Percentiles rank a stretch among this genome's conserved stretches.
These are phyloP conservation scores for Pichia sorboxylosa DNA, from an alignment of 1,139 yeast genomes.

Conservation along the genomic window DNA sequence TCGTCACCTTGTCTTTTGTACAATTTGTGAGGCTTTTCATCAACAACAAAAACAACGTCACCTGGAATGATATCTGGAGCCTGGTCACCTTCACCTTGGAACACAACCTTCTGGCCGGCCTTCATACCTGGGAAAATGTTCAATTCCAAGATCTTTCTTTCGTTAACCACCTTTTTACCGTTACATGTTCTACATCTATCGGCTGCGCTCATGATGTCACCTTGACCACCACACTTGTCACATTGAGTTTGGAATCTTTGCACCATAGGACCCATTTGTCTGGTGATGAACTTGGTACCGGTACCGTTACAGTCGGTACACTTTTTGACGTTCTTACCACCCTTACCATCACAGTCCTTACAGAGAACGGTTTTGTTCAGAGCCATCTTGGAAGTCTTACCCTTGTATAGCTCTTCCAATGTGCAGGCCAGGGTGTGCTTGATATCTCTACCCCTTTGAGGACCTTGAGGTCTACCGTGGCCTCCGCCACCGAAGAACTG, in stretches of 20 bases:
- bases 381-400: conserved; percentile 89
- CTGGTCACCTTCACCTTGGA: conserved; percentile 96
- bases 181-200: conserved; percentile 81
- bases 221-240: conserved; percentile 86
- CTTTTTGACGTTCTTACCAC: conserved; percentile 88
- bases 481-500: conserved; percentile 74
- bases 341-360: conserved; percentile 83
- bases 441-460: conserved; percentile 80
- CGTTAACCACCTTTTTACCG: conserved; percentile 81
- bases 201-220: conserved; percentile 78
- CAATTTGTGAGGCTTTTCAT: conserved; percentile 71
- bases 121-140: conserved; percentile 96
- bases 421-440: conserved; percentile 79
- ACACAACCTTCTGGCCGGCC: conserved; percentile 84
- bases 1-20: conserved; percentile 89
- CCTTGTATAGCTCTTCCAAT: conserved; percentile 88
- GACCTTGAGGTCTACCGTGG: conserved; percentile 71
- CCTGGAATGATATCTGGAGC: conserved; percentile 94
- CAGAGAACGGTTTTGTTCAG: conserved; percentile 86
- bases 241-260: conserved; percentile 96
- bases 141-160: conserved; percentile 89
- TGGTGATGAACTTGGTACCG: conserved; percentile 86
- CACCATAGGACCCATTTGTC: conserved; percentile 99
- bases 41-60: conserved; percentile 85
- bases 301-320: conserved; percentile 82